Conservation (phyloP, 116 monocot species). For the Trichopus zeylanicus region DNA sequence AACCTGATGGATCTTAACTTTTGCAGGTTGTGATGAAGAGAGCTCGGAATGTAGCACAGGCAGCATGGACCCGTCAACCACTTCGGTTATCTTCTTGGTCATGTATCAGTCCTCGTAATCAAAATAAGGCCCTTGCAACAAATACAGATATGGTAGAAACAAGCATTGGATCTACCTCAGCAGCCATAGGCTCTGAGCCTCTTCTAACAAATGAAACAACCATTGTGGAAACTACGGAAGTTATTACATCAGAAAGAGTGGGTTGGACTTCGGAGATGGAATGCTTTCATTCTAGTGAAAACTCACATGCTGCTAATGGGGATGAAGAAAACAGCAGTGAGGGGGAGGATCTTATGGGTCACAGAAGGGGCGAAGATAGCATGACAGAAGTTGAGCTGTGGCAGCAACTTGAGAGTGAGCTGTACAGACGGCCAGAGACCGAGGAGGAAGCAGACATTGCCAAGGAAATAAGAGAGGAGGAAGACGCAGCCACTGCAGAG, state of each 20-base stretch:
- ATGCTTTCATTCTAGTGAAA: conserved; percentile 9
- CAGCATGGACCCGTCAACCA: conserved; percentile 74
- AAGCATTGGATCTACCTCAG: conserved; percentile 1
- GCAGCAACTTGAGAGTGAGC: conserved; percentile 90
- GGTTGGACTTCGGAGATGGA: conserved; percentile 39
- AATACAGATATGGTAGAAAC: conserved; percentile 23
- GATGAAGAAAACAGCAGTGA: conserved; percentile 29
- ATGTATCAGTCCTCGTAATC: conserved; percentile 93
- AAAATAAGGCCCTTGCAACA: conserved; percentile 20
- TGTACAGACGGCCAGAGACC: conserved; percentile 36
- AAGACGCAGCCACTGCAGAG: conserved; percentile 44
- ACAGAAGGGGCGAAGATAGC: conserved; percentile 34
- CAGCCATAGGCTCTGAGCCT: conserved; percentile 14
- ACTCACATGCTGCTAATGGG: conserved; percentile 17
- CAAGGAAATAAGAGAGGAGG: conserved; percentile 62
- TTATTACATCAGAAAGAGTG: conserved; percentile 23
- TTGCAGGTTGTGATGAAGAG: conserved; percentile 86
- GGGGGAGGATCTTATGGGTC: conserved; percentile 46
- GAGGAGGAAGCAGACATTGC: conserved; percentile 40
- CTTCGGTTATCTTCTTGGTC: conserved; percentile 84
- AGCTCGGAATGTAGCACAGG: conserved; percentile 83
- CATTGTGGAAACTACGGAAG: conserved; percentile 22
- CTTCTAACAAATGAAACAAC: conserved; percentile 13
- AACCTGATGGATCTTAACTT: too few relatives aligned
- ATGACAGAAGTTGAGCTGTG: conserved; percentile 89